phyloP scores from a whole-genome alignment of 164 flowering plant genomes.

The Platanus orientalis region DNA sequence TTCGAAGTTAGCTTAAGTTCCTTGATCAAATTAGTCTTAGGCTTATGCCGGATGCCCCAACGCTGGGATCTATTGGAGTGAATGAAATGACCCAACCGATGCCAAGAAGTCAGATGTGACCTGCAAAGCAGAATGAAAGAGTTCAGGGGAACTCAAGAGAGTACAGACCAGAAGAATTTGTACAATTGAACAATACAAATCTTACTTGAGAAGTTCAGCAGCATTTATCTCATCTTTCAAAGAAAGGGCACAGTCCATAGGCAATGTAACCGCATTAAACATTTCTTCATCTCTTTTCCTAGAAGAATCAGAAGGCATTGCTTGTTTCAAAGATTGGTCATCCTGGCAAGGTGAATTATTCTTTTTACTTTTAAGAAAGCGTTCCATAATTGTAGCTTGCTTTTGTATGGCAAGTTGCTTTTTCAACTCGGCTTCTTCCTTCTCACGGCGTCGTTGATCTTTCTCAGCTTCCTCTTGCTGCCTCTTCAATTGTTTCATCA shows the following conservation, averaged over 20 bases:
- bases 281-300: conserved; percentile 18
- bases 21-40: conserved; percentile 61
- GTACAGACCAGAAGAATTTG: neutral
- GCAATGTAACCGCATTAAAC: conserved; percentile 34
- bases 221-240: conserved; percentile 21
- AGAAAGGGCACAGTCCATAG: conserved; percentile 59
- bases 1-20: conserved; percentile 60
- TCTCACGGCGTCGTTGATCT: conserved; percentile 62
- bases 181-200: neutral
- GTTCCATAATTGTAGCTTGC: conserved; percentile 93
- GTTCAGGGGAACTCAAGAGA: neutral
- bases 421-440: conserved; percentile 67
- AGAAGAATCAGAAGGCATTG: conserved; percentile 18
- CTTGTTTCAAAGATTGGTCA: conserved; percentile 26
- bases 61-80: conserved; percentile 40
- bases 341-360: conserved; percentile 23
- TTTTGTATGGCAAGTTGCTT: conserved; percentile 62
- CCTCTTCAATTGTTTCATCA: conserved; percentile 45
- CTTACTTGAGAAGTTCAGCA: conserved; percentile 51
- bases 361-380: conserved; percentile 64
- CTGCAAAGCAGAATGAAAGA: conserved; percentile 32
- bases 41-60: conserved; percentile 80
- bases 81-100: conserved; percentile 30
- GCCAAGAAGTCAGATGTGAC: conserved; percentile 66
- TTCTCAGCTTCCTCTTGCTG: conserved; percentile 78